Percentiles rank a stretch among this genome's conserved stretches.
phyloP scores from a whole-genome alignment of 2,329 filamentous ascomycete genomes.

The Trichoderma atroviride region DNA sequence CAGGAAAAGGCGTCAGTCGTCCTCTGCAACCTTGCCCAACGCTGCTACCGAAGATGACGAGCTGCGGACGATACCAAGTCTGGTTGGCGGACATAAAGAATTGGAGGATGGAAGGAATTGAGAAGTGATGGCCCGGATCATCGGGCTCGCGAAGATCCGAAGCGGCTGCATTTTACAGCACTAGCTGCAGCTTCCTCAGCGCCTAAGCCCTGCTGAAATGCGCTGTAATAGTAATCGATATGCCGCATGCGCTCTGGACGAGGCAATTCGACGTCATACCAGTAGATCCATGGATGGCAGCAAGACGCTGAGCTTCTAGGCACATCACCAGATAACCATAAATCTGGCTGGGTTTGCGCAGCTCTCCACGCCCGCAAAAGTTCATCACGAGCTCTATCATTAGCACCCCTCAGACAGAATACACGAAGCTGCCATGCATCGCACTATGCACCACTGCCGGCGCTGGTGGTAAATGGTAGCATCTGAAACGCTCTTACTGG shows the following conservation, averaged over 20 bases:
- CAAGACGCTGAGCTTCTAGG: neutral
- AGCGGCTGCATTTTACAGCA: neutral
- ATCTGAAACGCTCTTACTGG: neutral
- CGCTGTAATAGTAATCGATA: conserved; percentile 3
- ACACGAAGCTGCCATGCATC: neutral
- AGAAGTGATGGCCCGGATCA: neutral
- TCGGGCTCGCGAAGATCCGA: conserved; percentile 5
- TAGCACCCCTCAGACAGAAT: neutral
- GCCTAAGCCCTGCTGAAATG: neutral
- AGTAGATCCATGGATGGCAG: neutral
- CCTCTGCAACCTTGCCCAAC: neutral
- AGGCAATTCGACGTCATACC: neutral
- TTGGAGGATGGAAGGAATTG: neutral
- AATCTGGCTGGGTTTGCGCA: neutral
- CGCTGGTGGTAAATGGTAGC: neutral
- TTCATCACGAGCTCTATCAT: neutral
- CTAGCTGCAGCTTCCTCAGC: neutral
- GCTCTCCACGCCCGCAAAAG: neutral
- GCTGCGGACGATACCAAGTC: neutral
- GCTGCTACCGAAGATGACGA: neutral
- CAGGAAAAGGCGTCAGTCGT: neutral
- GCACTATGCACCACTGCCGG: neutral
- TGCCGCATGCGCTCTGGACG: neutral
- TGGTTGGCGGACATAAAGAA: neutral
- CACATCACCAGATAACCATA: neutral